These are phyloP conservation scores for Trametes punicea DNA, from an alignment of 768 basidiomycete species.

Conservation along the genomic window DNA sequence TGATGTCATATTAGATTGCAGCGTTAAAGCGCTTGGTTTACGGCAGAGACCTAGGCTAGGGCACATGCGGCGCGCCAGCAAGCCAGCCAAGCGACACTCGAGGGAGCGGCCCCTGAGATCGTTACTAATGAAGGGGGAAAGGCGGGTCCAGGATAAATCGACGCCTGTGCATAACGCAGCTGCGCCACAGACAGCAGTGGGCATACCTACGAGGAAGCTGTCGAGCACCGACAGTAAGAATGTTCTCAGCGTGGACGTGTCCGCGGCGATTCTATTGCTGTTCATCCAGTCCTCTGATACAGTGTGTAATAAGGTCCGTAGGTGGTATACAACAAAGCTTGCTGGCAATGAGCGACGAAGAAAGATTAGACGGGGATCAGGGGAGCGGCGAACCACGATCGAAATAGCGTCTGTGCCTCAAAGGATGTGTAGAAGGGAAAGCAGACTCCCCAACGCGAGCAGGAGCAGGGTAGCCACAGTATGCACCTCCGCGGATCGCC, in stretches of 20 bases:
- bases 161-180: not conserved
- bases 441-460: conserved; percentile 2
- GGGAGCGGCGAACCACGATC: not conserved
- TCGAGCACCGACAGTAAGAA: not conserved
- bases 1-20: not conserved
- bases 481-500: conserved; percentile 17
- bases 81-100: too few relatives aligned
- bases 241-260: not conserved
- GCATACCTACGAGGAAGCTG: not conserved
- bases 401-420: not conserved
- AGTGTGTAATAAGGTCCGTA: not conserved
- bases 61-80: too few relatives aligned
- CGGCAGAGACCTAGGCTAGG: too few relatives aligned
- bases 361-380: not conserved
- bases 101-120: too few relatives aligned
- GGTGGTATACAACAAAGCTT: conserved; percentile 1
- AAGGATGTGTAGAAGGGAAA: conserved; percentile 1
- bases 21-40: not conserved
- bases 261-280: not conserved
- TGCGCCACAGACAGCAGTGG: conserved; percentile 4
- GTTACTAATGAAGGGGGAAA: too few relatives aligned
- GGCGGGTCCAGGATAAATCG: too few relatives aligned
- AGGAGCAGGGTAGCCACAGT: not conserved
- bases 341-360: not conserved
- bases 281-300: not conserved